Evolutionary conservation across 305 asterid species (phyloP), one percentile per base, ranked within the genome.

Genomic region (Solanum hybrid): DNA sequence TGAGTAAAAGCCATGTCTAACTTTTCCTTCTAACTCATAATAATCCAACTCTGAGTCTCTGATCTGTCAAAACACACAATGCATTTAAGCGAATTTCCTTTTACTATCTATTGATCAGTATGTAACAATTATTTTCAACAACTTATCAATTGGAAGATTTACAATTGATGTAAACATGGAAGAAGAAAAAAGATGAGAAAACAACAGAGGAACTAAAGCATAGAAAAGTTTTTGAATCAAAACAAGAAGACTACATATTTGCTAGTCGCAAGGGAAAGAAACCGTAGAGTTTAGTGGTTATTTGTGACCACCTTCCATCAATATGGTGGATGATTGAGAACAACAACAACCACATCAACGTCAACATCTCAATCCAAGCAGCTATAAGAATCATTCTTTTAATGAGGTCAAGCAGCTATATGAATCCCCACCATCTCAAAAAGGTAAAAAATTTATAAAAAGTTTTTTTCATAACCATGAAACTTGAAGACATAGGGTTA

Each of bases 1-100:
- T 13, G 95, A 88, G 92, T 94, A 95, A 91, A 90, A 93, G 88
- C 85, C 90, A 90, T 89, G 89, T 71, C 92, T 96, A 27, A 77
- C 75, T 93, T 96, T 95, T 87, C 93, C 93, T 60, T 96, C 95
- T 12, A 91, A 89, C 77, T 93, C 98, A 13, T 91, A 93, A 56
- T 93, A 97, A 42, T 95, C 94, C 89, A 42, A 72, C 36, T 93
- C 94, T 14, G 84, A 77, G 46, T 93, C 93, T 89, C 91, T 77
- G 46, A 92, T 91, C 97, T 96, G 95, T 93, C 90, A 38, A 88
- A 81, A 16, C 16, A 79, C 34, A 79, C 10, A 16, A 5, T 4
- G 29, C 35, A 42, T 82, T 17, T 27, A 27, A 82, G 87, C 10
- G 17, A 82, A 82, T 12, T 76, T 76, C 8, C 81, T 20, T 0